Conservation (phyloP, 371 early-diverging fungal genomes). For the Zychaea mexicana region DNA sequence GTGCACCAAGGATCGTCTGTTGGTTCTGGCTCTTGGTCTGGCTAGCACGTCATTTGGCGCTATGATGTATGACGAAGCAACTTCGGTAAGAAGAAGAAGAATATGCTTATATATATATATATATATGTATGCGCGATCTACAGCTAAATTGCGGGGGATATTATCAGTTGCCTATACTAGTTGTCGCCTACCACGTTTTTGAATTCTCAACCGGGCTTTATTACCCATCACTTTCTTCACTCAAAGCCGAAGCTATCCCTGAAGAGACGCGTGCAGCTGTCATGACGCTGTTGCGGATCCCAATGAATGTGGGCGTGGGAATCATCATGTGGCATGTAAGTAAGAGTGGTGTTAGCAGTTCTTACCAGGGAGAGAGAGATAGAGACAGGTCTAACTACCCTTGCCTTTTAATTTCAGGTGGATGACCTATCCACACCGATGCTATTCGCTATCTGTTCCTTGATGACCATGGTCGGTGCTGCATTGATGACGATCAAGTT, state of each 20-base stretch:
- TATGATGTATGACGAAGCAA: slow-evolving; percentile 33
- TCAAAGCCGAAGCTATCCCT: slow-evolving; percentile 70
- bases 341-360: slow-evolving; percentile 7
- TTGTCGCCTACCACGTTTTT: slow-evolving; percentile 51
- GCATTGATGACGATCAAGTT: not conserved
- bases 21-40: slow-evolving; percentile 30
- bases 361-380: not conserved
- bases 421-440: slow-evolving; percentile 30
- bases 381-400: not conserved
- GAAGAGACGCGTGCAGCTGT: slow-evolving; percentile 76
- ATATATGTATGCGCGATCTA: too few species aligned
- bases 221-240: slow-evolving; percentile 70
- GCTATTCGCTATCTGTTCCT: slow-evolving; percentile 49
- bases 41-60: slow-evolving; percentile 38
- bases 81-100: slow-evolving; percentile 25
- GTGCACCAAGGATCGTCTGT: slow-evolving; percentile 26
- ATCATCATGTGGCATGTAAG: slow-evolving; percentile 63
- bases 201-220: slow-evolving; percentile 79
- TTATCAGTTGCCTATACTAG: slow-evolving; percentile 19
- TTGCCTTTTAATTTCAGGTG: slow-evolving; percentile 15
- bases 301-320: slow-evolving; percentile 80
- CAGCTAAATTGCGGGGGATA: too few species aligned
- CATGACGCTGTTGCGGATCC: slow-evolving; percentile 77
- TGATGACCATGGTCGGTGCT: slow-evolving; percentile 22
- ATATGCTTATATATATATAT: too few species aligned